Evolutionary conservation across 805 yeast species (phyloP).

Genomic region (Saccharomycopsis vini): DNA sequence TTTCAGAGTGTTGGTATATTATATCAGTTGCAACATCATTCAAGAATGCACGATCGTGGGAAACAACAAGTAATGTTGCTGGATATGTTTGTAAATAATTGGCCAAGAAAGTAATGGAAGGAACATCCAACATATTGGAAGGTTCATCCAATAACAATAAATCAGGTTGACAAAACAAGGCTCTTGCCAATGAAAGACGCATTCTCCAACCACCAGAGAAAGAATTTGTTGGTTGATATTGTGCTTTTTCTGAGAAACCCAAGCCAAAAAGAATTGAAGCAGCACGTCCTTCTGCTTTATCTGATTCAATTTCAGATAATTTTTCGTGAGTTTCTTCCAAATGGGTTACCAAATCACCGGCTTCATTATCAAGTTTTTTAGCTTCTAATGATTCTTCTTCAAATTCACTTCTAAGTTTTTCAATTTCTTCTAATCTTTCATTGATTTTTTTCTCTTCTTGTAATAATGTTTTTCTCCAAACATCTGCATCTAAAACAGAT

Average conservation of each 20-base stretch:
- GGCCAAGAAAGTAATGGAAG: slow-evolving; percentile 90
- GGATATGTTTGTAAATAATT: slow-evolving; percentile 84
- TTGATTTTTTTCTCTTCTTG: slow-evolving; percentile 67
- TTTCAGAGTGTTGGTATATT: slow-evolving; percentile 94
- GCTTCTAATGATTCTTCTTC: slow-evolving; percentile 69
- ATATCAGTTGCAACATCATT: slow-evolving; percentile 98
- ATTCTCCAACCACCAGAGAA: slow-evolving; percentile 99
- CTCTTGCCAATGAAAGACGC: slow-evolving; percentile 97
- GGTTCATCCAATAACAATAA: slow-evolving; percentile 93
- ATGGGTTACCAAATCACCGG: slow-evolving; percentile 74
- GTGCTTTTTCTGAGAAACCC: slow-evolving; percentile 88
- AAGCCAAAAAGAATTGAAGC: slow-evolving; percentile 88
- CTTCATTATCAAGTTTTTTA: slow-evolving; percentile 78
- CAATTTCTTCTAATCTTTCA: slow-evolving; percentile 70
- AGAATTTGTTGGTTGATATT: slow-evolving; percentile 71
- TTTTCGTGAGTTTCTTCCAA: slow-evolving; percentile 75
- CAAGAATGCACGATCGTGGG: slow-evolving; percentile 94
- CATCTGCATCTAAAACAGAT: slow-evolving; percentile 98
- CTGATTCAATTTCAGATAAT: slow-evolving; percentile 87
- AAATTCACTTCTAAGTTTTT: slow-evolving; percentile 56
- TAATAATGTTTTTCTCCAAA: slow-evolving; percentile 89
- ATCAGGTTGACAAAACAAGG: slow-evolving; percentile 95
- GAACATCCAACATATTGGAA: slow-evolving; percentile 99
- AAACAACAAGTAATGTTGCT: slow-evolving; percentile 87
- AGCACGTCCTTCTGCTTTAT: slow-evolving; percentile 95